These are phyloP conservation scores for Colletotrichum endophyticum DNA, from an alignment of 2,329 filamentous ascomycete genomes.

Conservation along the genomic window DNA sequence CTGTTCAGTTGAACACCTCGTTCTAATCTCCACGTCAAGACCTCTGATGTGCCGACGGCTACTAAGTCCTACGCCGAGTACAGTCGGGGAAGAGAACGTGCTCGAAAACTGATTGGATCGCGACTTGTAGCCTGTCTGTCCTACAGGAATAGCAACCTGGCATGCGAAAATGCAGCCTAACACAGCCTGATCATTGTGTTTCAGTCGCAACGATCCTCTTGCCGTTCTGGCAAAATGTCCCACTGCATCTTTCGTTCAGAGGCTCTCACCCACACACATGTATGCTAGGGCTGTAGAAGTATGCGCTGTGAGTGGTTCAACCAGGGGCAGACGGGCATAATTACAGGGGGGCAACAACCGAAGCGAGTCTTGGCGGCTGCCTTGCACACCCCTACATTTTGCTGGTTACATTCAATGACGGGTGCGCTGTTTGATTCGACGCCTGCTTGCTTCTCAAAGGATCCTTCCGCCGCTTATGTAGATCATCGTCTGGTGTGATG, in stretches of 20 bases:
- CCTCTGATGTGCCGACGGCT: too few relatives aligned
- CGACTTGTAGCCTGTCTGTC: not conserved
- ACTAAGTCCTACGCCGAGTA: not conserved
- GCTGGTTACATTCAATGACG: not conserved
- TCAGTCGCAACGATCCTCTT: not conserved
- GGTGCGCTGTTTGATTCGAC: not conserved
- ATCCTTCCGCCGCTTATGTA: not conserved
- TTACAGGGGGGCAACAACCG: not conserved
- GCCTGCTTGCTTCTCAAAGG: not conserved
- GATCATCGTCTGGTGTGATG: not conserved
- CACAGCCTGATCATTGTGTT: not conserved
- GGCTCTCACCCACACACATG: not conserved
- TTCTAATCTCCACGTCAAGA: too few relatives aligned
- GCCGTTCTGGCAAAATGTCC: not conserved
- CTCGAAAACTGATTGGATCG: rapidly evolving
- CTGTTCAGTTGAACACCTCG: too few relatives aligned
- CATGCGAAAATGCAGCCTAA: not conserved
- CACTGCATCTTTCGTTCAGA: not conserved
- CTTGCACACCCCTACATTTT: not conserved
- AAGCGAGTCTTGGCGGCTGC: not conserved
- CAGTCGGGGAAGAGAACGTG: rapidly evolving
- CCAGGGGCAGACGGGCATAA: not conserved
- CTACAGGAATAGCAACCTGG: not conserved
- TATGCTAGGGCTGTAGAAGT: not conserved
- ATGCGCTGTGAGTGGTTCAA: not conserved